Base-by-base conservation (phyloP, 2,329 filamentous ascomycete genomes). In the Calonectria hawksworthii region DNA sequence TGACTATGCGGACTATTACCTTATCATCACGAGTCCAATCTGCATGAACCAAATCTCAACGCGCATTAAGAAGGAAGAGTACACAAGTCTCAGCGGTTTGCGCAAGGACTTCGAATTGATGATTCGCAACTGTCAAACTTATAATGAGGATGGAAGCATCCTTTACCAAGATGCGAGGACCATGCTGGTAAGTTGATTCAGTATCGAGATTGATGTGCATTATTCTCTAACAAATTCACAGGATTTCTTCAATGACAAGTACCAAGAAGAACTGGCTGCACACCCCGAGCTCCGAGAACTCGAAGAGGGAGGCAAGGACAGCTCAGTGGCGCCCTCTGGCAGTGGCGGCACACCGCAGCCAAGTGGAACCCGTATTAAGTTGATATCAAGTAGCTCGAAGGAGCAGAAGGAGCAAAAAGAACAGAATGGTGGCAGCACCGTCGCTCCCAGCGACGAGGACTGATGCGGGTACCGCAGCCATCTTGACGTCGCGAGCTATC, bases 41-140 rank as follows among this genome's bases (percentile, higher is more conserved):
- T 96, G 95, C 83, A 98, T 99, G 94, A 97, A 98, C 80, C 93
- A 96, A 84, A 98, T 99, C 82, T 93, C 95, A 83, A 95, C 94
- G 83, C 96, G 95, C 89, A 98, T 99, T 87, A 98, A 98, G 88
- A 96, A 95, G 86, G 95, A 98, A 82, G 95, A 98, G 83, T 99
- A 99, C 85, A 92, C 92, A 79, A 94, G 91, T 81, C 86, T 98
- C 75, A 92, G 91, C 82, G 95, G 96, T 80, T 92, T 99, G 89
- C 91, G 92, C 70, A 92, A 91, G 78, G 98, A 99, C 82, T 93
- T 99, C 76, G 92, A 93, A 66, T 87, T 96, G 76, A 91, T 99
- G 85, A 97, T 96, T 84, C 92, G 91, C 83, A 99, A 99, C 85
- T 98, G 96, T 78, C 92, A 95, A 84, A 97, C 94, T 3, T 99